These are phyloP conservation scores for Hyaloscypha finlandica DNA, from an alignment of 495 filamentous ascomycete genomes.

Conservation along the genomic window DNA sequence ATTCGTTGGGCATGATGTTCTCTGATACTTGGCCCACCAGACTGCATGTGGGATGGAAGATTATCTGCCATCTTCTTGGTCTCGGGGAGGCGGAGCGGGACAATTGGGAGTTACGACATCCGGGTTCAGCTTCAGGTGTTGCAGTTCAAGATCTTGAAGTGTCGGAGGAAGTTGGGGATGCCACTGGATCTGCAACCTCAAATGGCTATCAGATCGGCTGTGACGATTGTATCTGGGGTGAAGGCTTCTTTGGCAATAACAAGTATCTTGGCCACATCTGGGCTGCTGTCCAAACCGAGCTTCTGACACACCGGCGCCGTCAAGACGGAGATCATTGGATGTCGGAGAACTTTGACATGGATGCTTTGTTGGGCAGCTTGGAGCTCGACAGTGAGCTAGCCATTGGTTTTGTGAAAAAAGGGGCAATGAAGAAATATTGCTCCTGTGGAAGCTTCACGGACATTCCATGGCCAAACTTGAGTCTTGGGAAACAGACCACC, in stretches of 20 bases:
- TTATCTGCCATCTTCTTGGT: slow-evolving; percentile 17
- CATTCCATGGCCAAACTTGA: not conserved
- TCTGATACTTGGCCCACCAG: slow-evolving; percentile 18
- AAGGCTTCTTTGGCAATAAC: slow-evolving; percentile 27
- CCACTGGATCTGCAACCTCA: not conserved
- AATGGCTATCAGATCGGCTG: too few relatives aligned
- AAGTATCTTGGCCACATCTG: slow-evolving; percentile 28
- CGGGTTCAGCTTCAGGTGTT: not conserved
- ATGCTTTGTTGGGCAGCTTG: slow-evolving; percentile 26
- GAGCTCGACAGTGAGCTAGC: slow-evolving; percentile 4
- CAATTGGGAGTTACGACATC: not conserved
- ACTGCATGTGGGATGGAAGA: slow-evolving; percentile 17
- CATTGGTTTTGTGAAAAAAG: slow-evolving; percentile 25
- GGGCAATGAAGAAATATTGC: slow-evolving; percentile 33
- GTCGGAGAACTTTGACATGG: slow-evolving; percentile 33
- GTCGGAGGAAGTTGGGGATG: not conserved
- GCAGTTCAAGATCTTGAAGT: slow-evolving; percentile 4
- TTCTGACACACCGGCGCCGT: slow-evolving; percentile 34
- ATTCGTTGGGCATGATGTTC: slow-evolving; percentile 1
- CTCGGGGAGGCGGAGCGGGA: slow-evolving; percentile 3
- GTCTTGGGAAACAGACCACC: too few relatives aligned
- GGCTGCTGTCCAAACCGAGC: slow-evolving; percentile 35
- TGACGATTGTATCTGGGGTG: slow-evolving; percentile 1
- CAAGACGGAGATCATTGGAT: slow-evolving; percentile 34
- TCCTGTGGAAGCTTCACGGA: slow-evolving; percentile 27